Evolutionary conservation across 169 alveolate species (phyloP), one percentile per base, ranked within the genome.

Genomic region (Plasmodium yoelii): DNA sequence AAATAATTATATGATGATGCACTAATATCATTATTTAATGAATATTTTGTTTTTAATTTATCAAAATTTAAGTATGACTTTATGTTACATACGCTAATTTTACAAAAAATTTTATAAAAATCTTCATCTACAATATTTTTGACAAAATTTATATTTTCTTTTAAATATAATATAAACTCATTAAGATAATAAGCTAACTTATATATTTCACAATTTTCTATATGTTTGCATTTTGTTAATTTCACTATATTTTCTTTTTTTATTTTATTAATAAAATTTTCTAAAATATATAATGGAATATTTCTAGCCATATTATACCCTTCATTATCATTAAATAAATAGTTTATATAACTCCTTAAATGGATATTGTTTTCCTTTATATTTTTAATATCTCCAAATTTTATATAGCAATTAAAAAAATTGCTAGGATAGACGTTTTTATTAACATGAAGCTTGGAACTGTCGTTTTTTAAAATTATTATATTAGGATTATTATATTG

Each of bases 171-270:
- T 12, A 86, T 60, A 86, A 86, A 86, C 49, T 86, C 87, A 39
- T 86, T 86, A 47, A 86, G 51, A 55, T 86, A 71, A 44, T 70
- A 86, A 12, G 91, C 91, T 65, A 86, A 15, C 60, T 86, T 86
- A 49, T 86, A 86, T 87, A 86, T 86, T 46, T 47, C 65, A 72
- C 74, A 57, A 44, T 86, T 57, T 86, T 86, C 91, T n/a, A 86
- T 13, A 63, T 86, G 87, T 49, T 70, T 63, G 57, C 71, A 87
- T 39, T 70, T 69, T 19, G 74, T 86, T 22, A 86, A 53, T 70
- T 86, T 68, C 34, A 70, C 18, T 13, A 86, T 56, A 57, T 42
- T 44, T 86, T 86, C 91, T 59, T 60, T 70, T 69, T 70, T 86
- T 19, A 86, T 70, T 59, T 71, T 86, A 64, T 47, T 12, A 46